phyloP scores from a whole-genome alignment of 2,329 filamentous ascomycete genomes.

The Trichophyton schoenleinii region DNA sequence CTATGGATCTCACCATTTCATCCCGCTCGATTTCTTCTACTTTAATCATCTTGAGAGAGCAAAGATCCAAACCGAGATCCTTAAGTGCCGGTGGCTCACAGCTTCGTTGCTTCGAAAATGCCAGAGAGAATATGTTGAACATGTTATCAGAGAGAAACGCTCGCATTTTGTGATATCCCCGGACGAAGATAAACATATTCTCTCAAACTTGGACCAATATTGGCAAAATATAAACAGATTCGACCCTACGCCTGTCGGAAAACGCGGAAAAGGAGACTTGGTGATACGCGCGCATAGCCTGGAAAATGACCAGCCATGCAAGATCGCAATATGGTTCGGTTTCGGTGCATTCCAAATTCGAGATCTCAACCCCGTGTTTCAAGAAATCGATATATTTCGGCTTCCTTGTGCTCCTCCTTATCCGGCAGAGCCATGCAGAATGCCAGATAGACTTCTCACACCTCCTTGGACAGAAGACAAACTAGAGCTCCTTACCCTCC shows the following conservation, averaged over 20 bases:
- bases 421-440: conserved; percentile 18
- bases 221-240: conserved; percentile 17
- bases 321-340: conserved; percentile 28
- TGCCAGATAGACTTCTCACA: conserved; percentile 29
- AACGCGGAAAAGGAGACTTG: conserved; percentile 23
- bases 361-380: conserved; percentile 18
- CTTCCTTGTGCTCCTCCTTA: conserved; percentile 20
- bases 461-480: conserved; percentile 29
- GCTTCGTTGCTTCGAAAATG: conserved; percentile 27
- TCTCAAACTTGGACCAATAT: conserved; percentile 17
- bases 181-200: conserved; percentile 14
- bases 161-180: conserved; percentile 18
- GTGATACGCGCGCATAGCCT: conserved; percentile 16
- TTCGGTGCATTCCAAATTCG: conserved; percentile 27
- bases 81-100: conserved; percentile 32
- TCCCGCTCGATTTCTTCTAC: conserved; percentile 26
- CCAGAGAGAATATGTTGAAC: conserved; percentile 27
- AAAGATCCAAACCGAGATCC: conserved; percentile 25
- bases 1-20: conserved; percentile 27
- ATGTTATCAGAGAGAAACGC: conserved; percentile 23
- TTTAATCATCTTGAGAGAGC: conserved; percentile 20
- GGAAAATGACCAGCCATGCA: conserved; percentile 13
- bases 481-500: conserved; percentile 27
- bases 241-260: conserved; percentile 16
- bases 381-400: conserved; percentile 24